Conservation (phyloP, 192 early-diverging fungal genomes). For the Gaertneriomyces sp. region DNA sequence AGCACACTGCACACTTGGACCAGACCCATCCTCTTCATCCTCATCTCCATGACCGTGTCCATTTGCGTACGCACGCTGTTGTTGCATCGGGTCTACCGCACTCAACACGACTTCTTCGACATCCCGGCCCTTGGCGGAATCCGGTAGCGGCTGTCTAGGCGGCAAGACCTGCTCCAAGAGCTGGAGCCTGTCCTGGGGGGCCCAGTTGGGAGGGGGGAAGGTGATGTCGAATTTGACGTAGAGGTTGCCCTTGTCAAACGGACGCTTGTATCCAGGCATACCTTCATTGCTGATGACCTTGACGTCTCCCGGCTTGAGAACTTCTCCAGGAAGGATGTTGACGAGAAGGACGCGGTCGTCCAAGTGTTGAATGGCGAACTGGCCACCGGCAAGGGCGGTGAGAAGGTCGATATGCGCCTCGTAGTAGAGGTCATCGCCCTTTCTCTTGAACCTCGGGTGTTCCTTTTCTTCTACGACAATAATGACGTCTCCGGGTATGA, state of each 20-base stretch:
- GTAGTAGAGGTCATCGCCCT: slow-evolving; percentile 86
- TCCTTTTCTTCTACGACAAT: slow-evolving; percentile 95
- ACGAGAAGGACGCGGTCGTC: slow-evolving; percentile 89
- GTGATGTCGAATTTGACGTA: slow-evolving; percentile 89
- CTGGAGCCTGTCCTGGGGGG: slow-evolving; percentile 62
- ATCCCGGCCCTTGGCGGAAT: slow-evolving; percentile 46
- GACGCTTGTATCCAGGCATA: slow-evolving; percentile 82
- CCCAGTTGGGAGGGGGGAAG: slow-evolving; percentile 88
- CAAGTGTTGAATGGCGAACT: slow-evolving; percentile 86
- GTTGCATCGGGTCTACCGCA: slow-evolving; percentile 69
- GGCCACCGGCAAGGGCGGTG: slow-evolving; percentile 93
- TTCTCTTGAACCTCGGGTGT: slow-evolving; percentile 90
- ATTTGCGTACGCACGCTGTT: slow-evolving; percentile 48
- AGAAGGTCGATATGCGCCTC: slow-evolving; percentile 92
- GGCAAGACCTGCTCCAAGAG: slow-evolving; percentile 82
- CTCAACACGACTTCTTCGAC: slow-evolving; percentile 85
- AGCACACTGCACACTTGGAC: slow-evolving; percentile 90
- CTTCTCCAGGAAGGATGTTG: slow-evolving; percentile 88
- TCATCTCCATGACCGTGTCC: slow-evolving; percentile 43
- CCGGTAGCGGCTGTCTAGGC: slow-evolving; percentile 53
- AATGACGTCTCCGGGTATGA: slow-evolving; percentile 95
- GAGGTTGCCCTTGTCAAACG: slow-evolving; percentile 83
- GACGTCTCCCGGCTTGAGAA: slow-evolving; percentile 85
- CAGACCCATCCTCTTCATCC: slow-evolving; percentile 67
- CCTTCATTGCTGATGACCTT: slow-evolving; percentile 90